Base-by-base conservation (phyloP, 2,329 filamentous ascomycete species). In the Cladosporium colombiae region DNA sequence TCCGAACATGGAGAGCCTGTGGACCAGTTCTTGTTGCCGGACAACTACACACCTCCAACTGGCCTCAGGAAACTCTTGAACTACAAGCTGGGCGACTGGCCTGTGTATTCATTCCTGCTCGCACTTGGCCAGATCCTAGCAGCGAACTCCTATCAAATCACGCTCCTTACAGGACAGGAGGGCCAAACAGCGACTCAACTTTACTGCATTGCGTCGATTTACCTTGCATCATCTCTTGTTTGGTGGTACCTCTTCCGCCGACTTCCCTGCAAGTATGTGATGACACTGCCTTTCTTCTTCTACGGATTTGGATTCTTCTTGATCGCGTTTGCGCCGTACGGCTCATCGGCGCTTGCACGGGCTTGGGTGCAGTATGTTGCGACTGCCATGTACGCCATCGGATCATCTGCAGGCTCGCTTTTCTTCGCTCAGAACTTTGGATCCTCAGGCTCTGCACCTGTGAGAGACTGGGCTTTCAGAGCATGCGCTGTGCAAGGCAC, bases 381-480 rank as follows among this genome's bases (percentile, higher is more conserved):
- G 10, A 87, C 86, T 5, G 87, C 80, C 2, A 71, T 88, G 27
- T 90, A 90, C 72, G 85, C 87, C 1, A 80, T 84, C 6, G 88
- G 87, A 5, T 88, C 88, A 3, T 83, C 86, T 13, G 86, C 84
- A 53, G 88, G 88, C 16, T 85, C 85, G 0, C 80, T 90, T 63
- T 89, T 87, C 78, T 90, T 90, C 70, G 84, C 87, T 1, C 81
- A 89, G 59, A 90, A 90, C 75, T 89, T 74, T 70, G 87, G 87
- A 64, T 73, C 70, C 60, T 72, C 73, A 2, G 74, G 76, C 46
- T 86, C 86, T 57, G 83, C 84, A 3, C 85, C 87, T 11, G 84
- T 88, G 55, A 87, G 85, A 72, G 81, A 85, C 44, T 89, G 87
- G 87, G 86, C 88, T 16, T 88, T 86, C 77, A 83, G 88, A 65